These are phyloP conservation scores for Cadophora sp. DNA, from an alignment of 2,329 filamentous ascomycete species.

Conservation along the genomic window DNA sequence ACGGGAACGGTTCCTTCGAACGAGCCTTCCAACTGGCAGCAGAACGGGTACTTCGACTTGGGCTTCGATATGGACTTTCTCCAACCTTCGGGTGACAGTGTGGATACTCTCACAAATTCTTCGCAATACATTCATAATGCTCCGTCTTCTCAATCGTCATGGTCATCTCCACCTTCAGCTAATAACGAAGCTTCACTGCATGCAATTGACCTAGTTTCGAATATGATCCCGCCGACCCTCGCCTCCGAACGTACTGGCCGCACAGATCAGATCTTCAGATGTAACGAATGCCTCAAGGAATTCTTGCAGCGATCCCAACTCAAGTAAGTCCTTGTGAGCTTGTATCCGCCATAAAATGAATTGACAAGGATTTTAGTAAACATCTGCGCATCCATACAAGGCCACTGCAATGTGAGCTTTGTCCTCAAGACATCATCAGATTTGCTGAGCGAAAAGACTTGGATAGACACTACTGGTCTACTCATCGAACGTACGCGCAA, in stretches of 20 bases:
- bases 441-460: conserved; percentile 19
- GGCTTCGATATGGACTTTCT: conserved; percentile 7
- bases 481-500: conserved; percentile 16
- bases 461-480: conserved; percentile 21
- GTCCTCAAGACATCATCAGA: neutral
- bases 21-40: neutral
- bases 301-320: conserved; percentile 7
- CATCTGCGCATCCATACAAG: conserved; percentile 17
- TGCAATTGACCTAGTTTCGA: neutral
- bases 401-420: conserved; percentile 16
- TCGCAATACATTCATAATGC: neutral
- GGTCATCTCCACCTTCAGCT: conserved; percentile 1
- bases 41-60: neutral
- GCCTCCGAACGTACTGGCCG: neutral
- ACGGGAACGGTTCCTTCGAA: neutral
- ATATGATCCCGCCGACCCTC: neutral
- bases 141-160: neutral
- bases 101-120: conserved; percentile 4
- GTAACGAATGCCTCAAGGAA: neutral
- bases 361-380: conserved; percentile 15
- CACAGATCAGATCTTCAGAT: conserved; percentile 9
- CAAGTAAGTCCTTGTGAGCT: neutral
- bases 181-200: conserved; percentile 2
- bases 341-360: neutral
- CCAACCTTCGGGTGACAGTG: neutral